phyloP scores from a whole-genome alignment of 345 rosid genomes.

The Gossypium australe region DNA sequence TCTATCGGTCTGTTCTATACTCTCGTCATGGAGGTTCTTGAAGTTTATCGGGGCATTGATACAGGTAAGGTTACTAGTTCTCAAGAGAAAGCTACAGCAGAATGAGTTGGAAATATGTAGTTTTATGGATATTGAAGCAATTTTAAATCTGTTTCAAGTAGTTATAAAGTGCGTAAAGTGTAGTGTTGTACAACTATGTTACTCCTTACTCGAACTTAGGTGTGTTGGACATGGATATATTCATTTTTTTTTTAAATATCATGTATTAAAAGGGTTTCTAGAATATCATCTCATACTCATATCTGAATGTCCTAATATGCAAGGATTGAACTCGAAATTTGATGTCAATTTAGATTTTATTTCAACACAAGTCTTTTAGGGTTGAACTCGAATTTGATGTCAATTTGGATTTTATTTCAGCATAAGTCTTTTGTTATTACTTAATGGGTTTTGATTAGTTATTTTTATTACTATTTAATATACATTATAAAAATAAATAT shows the following conservation, averaged over 20 bases:
- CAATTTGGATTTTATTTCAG: too few relatives aligned
- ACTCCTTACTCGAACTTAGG: background rate
- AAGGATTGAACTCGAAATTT: too few relatives aligned
- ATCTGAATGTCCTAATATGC: too few relatives aligned
- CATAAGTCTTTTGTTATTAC: too few relatives aligned
- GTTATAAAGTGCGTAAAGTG: background rate
- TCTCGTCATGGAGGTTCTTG: conserved; percentile 67
- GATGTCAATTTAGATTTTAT: too few relatives aligned
- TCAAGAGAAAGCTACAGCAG: background rate
- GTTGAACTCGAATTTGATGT: too few relatives aligned
- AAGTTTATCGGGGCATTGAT: conserved; percentile 5
- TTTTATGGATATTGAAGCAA: background rate
- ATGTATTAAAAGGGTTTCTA: background rate
- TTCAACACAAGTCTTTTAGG: too few relatives aligned
- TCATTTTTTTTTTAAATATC: too few relatives aligned
- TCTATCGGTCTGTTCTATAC: conserved; percentile 81
- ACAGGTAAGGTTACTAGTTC: background rate
- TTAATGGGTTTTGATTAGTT: too few relatives aligned
- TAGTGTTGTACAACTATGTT: background rate
- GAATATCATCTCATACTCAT: background rate
- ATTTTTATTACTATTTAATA: too few relatives aligned
- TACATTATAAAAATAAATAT: too few relatives aligned
- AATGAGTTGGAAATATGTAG: background rate
- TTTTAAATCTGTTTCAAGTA: background rate
- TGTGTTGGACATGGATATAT: background rate